A percentile compares a stretch with the other conserved stretches of the same genome.
These are phyloP conservation scores for Echium plantagineum DNA, from an alignment of 257 asterid species.

Conservation along the genomic window DNA sequence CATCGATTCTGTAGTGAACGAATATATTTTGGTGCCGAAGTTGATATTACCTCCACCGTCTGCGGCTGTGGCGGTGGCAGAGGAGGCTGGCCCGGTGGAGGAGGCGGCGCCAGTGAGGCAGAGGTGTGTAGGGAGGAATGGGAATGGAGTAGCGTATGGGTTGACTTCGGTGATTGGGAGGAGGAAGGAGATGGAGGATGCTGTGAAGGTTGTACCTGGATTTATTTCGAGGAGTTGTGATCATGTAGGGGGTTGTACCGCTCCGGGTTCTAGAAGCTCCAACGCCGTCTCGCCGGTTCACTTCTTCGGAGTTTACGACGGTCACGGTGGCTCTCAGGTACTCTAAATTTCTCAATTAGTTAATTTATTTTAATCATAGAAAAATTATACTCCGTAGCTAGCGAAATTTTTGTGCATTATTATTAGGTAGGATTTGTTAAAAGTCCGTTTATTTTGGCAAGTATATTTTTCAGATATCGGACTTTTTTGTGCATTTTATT, in stretches of 20 bases:
- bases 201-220: slow-evolving; percentile 16
- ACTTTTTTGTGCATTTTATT: too few species aligned
- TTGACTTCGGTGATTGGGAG: slow-evolving; percentile 16
- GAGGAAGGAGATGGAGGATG: slow-evolving; percentile 28
- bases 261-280: slow-evolving; percentile 3
- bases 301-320: slow-evolving; percentile 30
- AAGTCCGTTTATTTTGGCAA: too few species aligned
- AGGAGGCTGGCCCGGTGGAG: too few species aligned
- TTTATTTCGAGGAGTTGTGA: slow-evolving; percentile 1
- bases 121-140: slow-evolving; percentile 8
- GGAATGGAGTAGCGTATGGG: slow-evolving; percentile 2
- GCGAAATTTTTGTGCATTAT: too few species aligned
- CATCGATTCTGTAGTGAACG: too few species aligned
- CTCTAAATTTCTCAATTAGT: neutral
- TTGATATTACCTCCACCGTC: too few species aligned
- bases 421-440: too few species aligned
- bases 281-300: slow-evolving; percentile 26
- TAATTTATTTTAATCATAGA: too few species aligned
- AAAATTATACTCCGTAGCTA: too few species aligned
- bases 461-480: too few species aligned
- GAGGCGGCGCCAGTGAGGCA: neutral
- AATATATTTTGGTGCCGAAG: too few species aligned
- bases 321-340: slow-evolving; percentile 41
- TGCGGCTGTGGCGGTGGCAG: too few species aligned
- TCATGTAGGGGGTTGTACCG: slow-evolving; percentile 9